Evolutionary conservation across 352 stramenopile genomes (phyloP), one percentile per base, ranked within the genome.

Genomic region (Pythium aphanidermatum): DNA sequence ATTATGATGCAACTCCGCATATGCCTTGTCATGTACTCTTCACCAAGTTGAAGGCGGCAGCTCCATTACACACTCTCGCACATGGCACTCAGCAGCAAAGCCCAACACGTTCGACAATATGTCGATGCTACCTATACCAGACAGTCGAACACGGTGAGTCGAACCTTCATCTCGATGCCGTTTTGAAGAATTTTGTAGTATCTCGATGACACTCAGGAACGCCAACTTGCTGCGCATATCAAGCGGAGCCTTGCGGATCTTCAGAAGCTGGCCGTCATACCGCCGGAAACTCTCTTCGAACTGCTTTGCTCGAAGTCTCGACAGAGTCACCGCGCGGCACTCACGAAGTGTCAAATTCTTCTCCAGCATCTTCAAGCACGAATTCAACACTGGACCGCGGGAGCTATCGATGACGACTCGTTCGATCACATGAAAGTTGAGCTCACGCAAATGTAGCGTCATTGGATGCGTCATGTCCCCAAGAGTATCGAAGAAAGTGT

Each of bases 381-480:
- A 55, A 3, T 34, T 36, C 17, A 55, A 25, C 23, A 55, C 47
- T 3, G 47, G 47, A 13, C 38, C 47, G 23, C 29, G 36, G 9
- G 29, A 21, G 11, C 27, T 11, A 24, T 55, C 38, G 20, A 48
- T 21, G 19, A 47, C 47, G 3, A 30, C 47, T 27, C 19, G 47
- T 25, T 55, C 47, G 14, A 55, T 40, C 5, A 55, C 33, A 30
- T 55, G 47, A 17, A 55, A 55, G 3, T 36, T 42, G 2, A 55
- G 14, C 21, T 55, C 36, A 0, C 19, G 12, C 14, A 55, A 14
- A 14, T 33, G 16, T 4, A 5, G 3, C 0, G 37, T 35, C 23
- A 42, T 36, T 16, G 37, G 21, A 10, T 42, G 27, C 5, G 8
- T 25, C 17, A 31, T 28, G 29, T 55, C 36, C 5, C 37, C 7